A percentile compares a stretch with the other conserved stretches of the same genome.
phyloP scores from a whole-genome alignment of 1,139 yeast genomes.

The Nakaseomyces nivariensis region DNA sequence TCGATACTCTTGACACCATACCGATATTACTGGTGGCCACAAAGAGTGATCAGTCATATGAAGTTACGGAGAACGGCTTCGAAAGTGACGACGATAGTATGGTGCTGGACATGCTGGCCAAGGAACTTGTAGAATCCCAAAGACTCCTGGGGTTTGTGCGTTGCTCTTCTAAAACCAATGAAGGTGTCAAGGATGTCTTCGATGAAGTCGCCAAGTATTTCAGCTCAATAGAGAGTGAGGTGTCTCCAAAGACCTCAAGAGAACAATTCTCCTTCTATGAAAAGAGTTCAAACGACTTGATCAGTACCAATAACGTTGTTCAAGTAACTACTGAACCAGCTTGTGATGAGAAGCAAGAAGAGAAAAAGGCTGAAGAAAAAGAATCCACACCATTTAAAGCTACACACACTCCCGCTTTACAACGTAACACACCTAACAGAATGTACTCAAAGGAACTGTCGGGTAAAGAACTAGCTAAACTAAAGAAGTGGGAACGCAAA shows the following conservation, averaged over 20 bases:
- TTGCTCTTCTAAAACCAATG: slow-evolving; percentile 83
- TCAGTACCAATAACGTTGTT: not conserved
- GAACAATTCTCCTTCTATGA: not conserved
- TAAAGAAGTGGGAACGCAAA: not conserved
- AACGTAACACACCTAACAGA: not conserved
- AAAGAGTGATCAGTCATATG: slow-evolving; percentile 45
- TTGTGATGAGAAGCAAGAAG: not conserved
- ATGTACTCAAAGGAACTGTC: not conserved
- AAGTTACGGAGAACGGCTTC: slow-evolving; percentile 35
- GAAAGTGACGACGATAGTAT: slow-evolving; percentile 62
- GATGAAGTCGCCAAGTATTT: slow-evolving; percentile 58
- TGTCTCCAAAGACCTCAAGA: not conserved
- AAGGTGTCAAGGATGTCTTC: slow-evolving; percentile 71
- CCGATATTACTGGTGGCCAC: slow-evolving; percentile 75
- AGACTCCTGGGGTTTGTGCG: slow-evolving; percentile 70
- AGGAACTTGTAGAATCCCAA: slow-evolving; percentile 55
- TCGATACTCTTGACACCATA: slow-evolving; percentile 30
- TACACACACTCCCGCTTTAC: too few relatives aligned
- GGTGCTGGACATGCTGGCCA: slow-evolving; percentile 48
- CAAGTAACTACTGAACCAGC: not conserved
- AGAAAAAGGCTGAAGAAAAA: too few relatives aligned
- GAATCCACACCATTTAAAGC: too few relatives aligned
- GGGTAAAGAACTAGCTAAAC: not conserved
- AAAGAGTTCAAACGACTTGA: not conserved
- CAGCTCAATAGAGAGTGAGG: not conserved